These are phyloP conservation scores for Clonostachys solani DNA, from an alignment of 2,329 filamentous ascomycete genomes.

Conservation along the genomic window DNA sequence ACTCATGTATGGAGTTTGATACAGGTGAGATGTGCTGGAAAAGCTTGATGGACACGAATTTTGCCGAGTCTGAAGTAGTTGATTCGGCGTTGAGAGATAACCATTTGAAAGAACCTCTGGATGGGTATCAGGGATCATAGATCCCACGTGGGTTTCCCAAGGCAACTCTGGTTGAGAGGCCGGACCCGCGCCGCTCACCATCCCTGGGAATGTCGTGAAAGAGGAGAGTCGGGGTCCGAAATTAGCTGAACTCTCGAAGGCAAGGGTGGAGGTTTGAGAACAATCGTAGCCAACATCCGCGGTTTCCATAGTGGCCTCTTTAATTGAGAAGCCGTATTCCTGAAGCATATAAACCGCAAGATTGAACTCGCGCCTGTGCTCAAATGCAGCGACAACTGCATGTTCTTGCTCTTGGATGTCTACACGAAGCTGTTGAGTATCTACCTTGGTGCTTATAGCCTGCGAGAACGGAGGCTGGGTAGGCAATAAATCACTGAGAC, in stretches of 20 bases:
- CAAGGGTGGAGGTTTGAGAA: too few species aligned
- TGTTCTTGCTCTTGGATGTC: constrained; percentile 14
- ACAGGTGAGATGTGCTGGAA: neutral
- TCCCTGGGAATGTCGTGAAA: constrained; percentile 7
- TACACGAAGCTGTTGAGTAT: constrained; percentile 13
- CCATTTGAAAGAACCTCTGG: too few species aligned
- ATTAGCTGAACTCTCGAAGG: neutral
- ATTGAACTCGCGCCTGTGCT: constrained; percentile 22
- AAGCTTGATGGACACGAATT: neutral
- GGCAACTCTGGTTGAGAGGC: too few species aligned
- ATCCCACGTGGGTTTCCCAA: too few species aligned
- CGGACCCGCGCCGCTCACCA: too few species aligned
- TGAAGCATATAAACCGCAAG: constrained; percentile 22
- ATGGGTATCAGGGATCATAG: too few species aligned
- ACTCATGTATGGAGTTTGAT: neutral
- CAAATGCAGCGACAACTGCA: constrained; percentile 17
- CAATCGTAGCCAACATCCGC: too few species aligned
- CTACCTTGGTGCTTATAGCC: constrained; percentile 12
- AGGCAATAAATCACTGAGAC: constrained; percentile 15
- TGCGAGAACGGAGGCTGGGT: constrained; percentile 5
- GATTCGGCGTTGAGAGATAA: too few species aligned
- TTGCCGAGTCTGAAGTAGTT: neutral
- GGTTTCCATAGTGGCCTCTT: neutral
- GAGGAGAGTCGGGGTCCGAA: constrained; percentile 16
- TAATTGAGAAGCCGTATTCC: constrained; percentile 19